Base-by-base conservation (phyloP, 805 yeast genomes). In the Teunomyces lycoperdinae region DNA sequence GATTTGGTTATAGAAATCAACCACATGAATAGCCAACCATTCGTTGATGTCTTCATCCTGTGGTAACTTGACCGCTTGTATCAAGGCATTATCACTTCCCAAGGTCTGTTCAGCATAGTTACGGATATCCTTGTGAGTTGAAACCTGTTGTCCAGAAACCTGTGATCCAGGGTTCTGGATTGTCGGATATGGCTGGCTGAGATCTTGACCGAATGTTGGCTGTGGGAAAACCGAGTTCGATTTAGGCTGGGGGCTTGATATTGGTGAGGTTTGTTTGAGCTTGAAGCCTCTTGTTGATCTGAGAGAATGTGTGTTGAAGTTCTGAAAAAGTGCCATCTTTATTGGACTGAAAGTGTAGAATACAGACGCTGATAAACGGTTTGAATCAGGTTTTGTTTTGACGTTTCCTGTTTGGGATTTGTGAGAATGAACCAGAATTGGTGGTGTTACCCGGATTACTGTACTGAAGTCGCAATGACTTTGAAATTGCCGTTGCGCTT, bases 1-100 rank as follows among this genome's bases (percentile, higher is more conserved):
- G 55, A 92, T 85, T 64, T 92, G 99, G 64, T 91, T 91, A 70
- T 88, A 92, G 63, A 92, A 94, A 66, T 92, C 98, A 13, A 91
- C 97, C n/a, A 92, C 94, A 64, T 92, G 96, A 9, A 91, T 96
- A 0, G 99, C 98, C 48, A 92, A 69, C 99, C 99, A 92, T 65
- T 92, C 99, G 58, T 86, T 85, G 47, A 83, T 62, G 58, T 89
- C 94, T 67, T 92, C 99, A 51, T 94, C 98, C 56, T 80, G 87
- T 13, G 99, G 99, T 27, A 94, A 73, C 61, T 87, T 87, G 17
- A 92, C 98, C 0, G 98, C 98, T 66, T 89, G 96, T 24, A 87
- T 87, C 53, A 94, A 74, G 2, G 91, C 91, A 29, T 92, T 84
- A 31, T 92, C 96, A 0, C 97, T 86, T 0, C 99, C 99, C 44